Base-by-base conservation (phyloP, 2,329 filamentous ascomycete genomes). In the Calonectria fujianensis region DNA sequence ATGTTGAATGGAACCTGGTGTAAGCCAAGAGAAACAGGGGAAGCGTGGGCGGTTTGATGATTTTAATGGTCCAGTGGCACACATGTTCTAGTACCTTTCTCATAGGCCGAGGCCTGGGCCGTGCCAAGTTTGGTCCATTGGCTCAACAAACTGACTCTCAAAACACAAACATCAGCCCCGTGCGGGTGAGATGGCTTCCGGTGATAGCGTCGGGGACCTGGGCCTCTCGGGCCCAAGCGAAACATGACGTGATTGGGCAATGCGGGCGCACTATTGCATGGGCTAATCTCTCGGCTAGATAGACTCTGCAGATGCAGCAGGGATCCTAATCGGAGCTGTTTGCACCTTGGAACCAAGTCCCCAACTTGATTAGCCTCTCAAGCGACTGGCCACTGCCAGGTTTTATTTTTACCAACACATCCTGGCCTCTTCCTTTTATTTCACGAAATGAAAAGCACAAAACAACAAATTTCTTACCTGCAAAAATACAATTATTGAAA, bases 171-270 rank as follows among this genome's bases (percentile, higher is more conserved):
- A 14, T 31, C 24, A 41, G 57, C 57, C 57, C 57, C 31, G 37
- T 27, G 2, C 13, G 16, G 8, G 39, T 63, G 35, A 29, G 14
- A 61, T 31, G 4, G 37, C n/a, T 41, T 20, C 6, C 14, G 35
- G 24, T 24, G 37, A 63, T 10, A 20, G 57, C 16, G 24, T 39
- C 57, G 57, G 35, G 35, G 57, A 63, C 57, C 57, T 63, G 57
- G 57, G 57, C 57, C 35, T 63, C 57, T 41, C 35, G 57, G 57
- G 6, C 32, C 32, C 32, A 35, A 35, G 32, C 32, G 32, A 35
- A 11, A 35, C 7, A 6, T 13, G 16, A 27, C 7, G 14, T 63
- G 57, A 63, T 63, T 63, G 57, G 57, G 18, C 13, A 24, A 24
- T 11, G 24, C 11, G 13, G 31, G 35, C 11, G 14, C 35, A 41